These are phyloP conservation scores for Mycena indigotica DNA, from an alignment of 768 basidiomycete genomes.

Conservation along the genomic window DNA sequence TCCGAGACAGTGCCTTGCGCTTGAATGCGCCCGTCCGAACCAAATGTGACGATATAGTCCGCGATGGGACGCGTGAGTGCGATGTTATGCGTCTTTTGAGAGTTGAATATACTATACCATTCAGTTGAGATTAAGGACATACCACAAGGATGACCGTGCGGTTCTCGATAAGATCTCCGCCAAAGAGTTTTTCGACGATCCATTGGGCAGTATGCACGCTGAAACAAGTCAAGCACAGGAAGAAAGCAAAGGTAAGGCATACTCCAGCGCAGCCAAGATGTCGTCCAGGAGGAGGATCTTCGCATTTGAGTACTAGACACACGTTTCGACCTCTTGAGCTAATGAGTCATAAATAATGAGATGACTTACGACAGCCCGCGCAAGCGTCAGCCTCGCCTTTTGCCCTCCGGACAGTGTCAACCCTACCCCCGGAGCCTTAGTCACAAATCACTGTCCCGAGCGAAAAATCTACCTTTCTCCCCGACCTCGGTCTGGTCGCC, in stretches of 20 bases:
- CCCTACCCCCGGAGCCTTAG: not conserved
- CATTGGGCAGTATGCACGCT: slow-evolving; percentile 78
- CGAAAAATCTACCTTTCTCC: slow-evolving; percentile 50
- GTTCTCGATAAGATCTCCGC: slow-evolving; percentile 74
- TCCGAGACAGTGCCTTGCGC: slow-evolving; percentile 43
- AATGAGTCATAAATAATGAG: not conserved
- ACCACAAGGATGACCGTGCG: slow-evolving; percentile 85
- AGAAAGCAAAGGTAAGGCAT: not conserved
- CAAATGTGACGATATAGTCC: slow-evolving; percentile 44
- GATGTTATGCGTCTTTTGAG: slow-evolving; percentile 48
- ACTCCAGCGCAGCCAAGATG: slow-evolving; percentile 63
- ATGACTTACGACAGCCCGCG: slow-evolving; percentile 38
- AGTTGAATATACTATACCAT: not conserved
- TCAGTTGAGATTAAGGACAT: slow-evolving; percentile 20
- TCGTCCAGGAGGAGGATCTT: slow-evolving; percentile 72
- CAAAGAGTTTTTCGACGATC: slow-evolving; percentile 77
- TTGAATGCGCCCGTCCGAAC: slow-evolving; percentile 42
- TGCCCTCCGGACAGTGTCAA: slow-evolving; percentile 39
- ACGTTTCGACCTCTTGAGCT: slow-evolving; percentile 32
- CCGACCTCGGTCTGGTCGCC: slow-evolving; percentile 72
- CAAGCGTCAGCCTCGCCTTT: slow-evolving; percentile 47
- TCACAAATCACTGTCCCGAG: not conserved
- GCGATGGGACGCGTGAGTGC: slow-evolving; percentile 41
- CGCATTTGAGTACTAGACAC: slow-evolving; percentile 49
- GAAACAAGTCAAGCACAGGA: not conserved